phyloP scores from a whole-genome alignment of 345 rosid genomes.

The Xanthoceras sorbifolium region DNA sequence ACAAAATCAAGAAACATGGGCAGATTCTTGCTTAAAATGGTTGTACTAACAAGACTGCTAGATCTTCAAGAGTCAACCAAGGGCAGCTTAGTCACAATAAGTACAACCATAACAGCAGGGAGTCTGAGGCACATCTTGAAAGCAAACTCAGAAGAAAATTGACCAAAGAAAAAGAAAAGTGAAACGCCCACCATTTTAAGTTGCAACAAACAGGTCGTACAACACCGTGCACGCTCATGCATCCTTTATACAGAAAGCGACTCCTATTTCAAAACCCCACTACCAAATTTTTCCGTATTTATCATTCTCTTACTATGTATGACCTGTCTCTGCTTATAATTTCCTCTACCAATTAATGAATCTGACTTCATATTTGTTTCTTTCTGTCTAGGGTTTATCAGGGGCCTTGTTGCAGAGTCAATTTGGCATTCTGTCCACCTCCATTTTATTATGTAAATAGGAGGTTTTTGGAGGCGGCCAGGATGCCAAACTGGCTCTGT shows the following conservation, averaged over 20 bases:
- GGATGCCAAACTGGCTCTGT: conserved; percentile 47
- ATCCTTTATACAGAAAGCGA: conserved; percentile 26
- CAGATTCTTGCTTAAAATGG: background rate
- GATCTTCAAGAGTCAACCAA: background rate
- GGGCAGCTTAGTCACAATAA: background rate
- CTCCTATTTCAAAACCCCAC: conserved; percentile 7
- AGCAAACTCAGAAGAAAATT: background rate
- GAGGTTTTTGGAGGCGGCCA: conserved; percentile 42
- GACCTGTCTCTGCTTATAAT: background rate
- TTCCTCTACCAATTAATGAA: background rate
- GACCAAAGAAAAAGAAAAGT: background rate
- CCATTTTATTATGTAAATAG: conserved; percentile 6
- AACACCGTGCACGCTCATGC: conserved; percentile 47
- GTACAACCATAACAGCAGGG: conserved; percentile 8
- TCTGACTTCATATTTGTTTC: background rate
- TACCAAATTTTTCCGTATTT: background rate
- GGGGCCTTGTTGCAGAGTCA: conserved; percentile 45
- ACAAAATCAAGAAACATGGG: background rate
- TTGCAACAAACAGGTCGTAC: conserved; percentile 23
- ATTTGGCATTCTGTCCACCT: conserved; percentile 74
- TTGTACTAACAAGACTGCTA: conserved; percentile 5
- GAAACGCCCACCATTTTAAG: conserved; percentile 11
- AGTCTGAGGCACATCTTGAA: background rate
- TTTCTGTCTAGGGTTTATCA: conserved; percentile 36
- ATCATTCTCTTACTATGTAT: background rate